A percentile compares a stretch with the other conserved stretches of the same genome.
These are phyloP conservation scores for Trichoderma sp. DNA, from an alignment of 2,329 filamentous ascomycete genomes.

Conservation along the genomic window DNA sequence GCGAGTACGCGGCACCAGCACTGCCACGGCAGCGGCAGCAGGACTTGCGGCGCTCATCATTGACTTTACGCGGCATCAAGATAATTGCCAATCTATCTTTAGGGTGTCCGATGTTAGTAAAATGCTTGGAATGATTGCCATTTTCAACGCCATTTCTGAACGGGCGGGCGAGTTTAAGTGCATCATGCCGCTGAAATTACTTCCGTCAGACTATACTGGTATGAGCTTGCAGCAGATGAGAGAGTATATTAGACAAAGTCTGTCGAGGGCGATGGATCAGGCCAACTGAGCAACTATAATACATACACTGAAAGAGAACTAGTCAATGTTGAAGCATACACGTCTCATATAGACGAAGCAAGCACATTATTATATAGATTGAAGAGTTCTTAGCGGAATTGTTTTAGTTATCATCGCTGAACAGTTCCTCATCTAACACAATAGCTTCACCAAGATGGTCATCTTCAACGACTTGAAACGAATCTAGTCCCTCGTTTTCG, in stretches of 20 bases:
- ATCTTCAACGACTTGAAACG: not conserved
- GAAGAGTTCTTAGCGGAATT: not conserved
- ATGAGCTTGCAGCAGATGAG: not conserved
- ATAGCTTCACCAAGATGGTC: not conserved
- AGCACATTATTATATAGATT: not conserved
- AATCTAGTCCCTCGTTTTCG: not conserved
- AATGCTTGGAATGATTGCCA: not conserved
- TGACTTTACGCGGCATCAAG: not conserved
- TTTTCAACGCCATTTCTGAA: not conserved
- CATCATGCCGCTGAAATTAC: not conserved
- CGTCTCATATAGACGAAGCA: not conserved
- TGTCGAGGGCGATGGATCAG: not conserved
- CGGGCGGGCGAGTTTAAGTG: not conserved
- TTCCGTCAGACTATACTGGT: not conserved
- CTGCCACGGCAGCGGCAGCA: not conserved
- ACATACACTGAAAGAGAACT: not conserved
- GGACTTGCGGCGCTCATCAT: not conserved
- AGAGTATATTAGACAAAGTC: not conserved
- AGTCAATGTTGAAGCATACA: not conserved
- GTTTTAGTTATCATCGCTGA: not conserved
- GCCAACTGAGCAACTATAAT: not conserved
- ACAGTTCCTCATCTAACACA: not conserved
- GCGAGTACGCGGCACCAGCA: not conserved
- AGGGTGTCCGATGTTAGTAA: not conserved
- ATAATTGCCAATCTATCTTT: not conserved